Conservation (phyloP, 2,329 filamentous ascomycete species). For the Fulvia fulva region DNA sequence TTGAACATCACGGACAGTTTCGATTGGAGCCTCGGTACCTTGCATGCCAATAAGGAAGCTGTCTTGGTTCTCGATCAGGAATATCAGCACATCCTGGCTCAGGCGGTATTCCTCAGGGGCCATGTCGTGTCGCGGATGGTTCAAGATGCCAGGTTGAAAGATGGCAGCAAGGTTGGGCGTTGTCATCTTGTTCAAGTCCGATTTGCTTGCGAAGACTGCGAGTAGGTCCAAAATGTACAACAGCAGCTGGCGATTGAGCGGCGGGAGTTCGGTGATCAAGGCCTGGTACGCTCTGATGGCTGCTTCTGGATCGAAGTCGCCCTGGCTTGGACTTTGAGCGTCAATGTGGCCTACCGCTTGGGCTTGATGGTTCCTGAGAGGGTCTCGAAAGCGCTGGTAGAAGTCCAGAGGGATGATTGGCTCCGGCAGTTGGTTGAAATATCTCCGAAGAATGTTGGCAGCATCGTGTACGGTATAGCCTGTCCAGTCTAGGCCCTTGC, state of each 20-base stretch:
- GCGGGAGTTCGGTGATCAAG: constrained; percentile 87
- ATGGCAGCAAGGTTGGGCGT: constrained; percentile 92
- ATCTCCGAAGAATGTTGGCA: constrained; percentile 89
- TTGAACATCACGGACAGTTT: constrained; percentile 63
- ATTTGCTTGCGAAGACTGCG: constrained; percentile 94
- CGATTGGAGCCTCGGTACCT: constrained; percentile 93
- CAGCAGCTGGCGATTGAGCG: constrained; percentile 86
- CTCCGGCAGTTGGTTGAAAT: constrained; percentile 93
- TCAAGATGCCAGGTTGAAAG: constrained; percentile 94
- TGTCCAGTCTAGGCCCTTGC: constrained; percentile 94
- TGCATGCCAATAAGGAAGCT: constrained; percentile 98
- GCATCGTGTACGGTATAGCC: constrained; percentile 98
- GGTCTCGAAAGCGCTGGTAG: constrained; percentile 86
- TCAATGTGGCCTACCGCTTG: constrained; percentile 68
- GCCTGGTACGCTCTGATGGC: constrained; percentile 82
- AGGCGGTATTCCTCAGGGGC: constrained; percentile 87
- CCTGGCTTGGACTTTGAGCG: constrained; percentile 61
- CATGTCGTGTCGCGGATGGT: constrained; percentile 93
- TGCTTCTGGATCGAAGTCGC: constrained; percentile 67
- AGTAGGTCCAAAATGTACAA: constrained; percentile 94
- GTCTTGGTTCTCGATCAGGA: constrained; percentile 97
- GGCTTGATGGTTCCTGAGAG: constrained; percentile 65
- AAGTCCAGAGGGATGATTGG: constrained; percentile 93
- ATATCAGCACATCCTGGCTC: constrained; percentile 95
- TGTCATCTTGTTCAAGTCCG: constrained; percentile 95